Conservation (phyloP, 495 filamentous ascomycete genomes). For the Penicillium riverlandense region DNA sequence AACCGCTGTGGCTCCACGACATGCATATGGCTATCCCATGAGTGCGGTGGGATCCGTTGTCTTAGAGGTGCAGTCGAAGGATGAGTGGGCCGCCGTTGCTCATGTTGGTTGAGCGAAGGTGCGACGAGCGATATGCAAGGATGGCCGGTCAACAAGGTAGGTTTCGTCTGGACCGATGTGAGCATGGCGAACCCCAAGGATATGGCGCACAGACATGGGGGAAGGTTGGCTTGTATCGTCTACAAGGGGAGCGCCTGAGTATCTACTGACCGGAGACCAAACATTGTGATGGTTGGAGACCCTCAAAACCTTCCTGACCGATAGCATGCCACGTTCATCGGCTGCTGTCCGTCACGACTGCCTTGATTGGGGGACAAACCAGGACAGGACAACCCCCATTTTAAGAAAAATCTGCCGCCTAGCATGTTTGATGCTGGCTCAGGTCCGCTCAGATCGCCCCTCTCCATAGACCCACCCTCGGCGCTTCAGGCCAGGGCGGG, state of each 20-base stretch:
- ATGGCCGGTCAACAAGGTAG: conserved; percentile 3
- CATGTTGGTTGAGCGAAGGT: conserved; percentile 1
- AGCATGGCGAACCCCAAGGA: conserved; percentile 10
- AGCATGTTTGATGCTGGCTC: conserved; percentile 2
- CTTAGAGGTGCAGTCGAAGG: conserved; percentile 9
- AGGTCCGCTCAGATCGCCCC: not conserved
- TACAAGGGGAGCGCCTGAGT: not conserved
- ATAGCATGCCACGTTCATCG: conserved; percentile 12
- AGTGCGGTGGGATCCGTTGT: conserved; percentile 22
- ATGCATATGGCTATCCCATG: conserved; percentile 51
- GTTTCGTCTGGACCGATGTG: conserved; percentile 12
- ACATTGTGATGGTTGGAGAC: conserved; percentile 6
- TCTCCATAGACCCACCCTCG: conserved; percentile 7
- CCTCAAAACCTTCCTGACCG: conserved; percentile 6
- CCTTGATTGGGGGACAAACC: conserved; percentile 1
- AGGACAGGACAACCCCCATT: conserved; percentile 3
- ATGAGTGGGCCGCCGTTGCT: conserved; percentile 8
- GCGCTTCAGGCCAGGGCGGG: not conserved
- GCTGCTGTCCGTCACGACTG: conserved; percentile 12
- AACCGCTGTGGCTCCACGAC: conserved; percentile 38
- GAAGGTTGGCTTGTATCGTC: too few species aligned
- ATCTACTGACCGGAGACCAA: conserved; percentile 14
- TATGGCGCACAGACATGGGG: not conserved
- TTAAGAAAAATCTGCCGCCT: conserved; percentile 7
- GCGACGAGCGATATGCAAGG: conserved; percentile 10